Base-by-base conservation (phyloP, 148 eudicot species). In the Beta vulgaris region DNA sequence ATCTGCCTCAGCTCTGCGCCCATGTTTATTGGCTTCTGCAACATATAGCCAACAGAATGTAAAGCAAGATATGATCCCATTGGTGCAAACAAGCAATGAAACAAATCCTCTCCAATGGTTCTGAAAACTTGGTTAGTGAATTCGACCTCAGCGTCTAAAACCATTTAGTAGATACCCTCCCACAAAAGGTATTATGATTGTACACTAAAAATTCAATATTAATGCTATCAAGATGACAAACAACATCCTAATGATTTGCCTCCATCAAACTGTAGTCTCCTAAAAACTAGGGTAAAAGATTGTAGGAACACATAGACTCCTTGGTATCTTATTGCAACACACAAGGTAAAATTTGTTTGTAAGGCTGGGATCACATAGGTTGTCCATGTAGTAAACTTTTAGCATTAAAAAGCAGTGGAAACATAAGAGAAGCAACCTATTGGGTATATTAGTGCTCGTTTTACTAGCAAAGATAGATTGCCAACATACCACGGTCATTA, bases 11-110 rank as follows among this genome's bases (percentile, higher is more conserved):
- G 46, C 43, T 75, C 75, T 70, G 5, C 5, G 18, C 66, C 40
- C 79, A 58, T 34, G 60, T 64, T 76, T 32, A 65, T 61, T 71
- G 48, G 53, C 51, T 44, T 65, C 83, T 80, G 75, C 51, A 71
- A 69, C 55, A 69, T 57, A 8, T 64, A 78, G 21, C 62, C 51
- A 65, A 43, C 16, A 48, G 19, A 77, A 25, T 31, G 43, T 43
- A 12, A 35, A 70, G n/a, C n/a, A n/a, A n/a, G n/a, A n/a, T n/a
- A n/a, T n/a, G n/a, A n/a, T n/a, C 21, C 5, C 35, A 18, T 10
- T 40, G 37, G 39, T 15, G 11, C 3, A 26, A 51, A 65, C 12
- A 67, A 68, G 43, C n/a, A n/a, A n/a, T n/a, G n/a, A n/a, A n/a
- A n/a, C n/a, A n/a, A n/a, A n/a, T n/a, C n/a, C n/a, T n/a, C n/a